These are phyloP conservation scores for Solioccasus polychromus DNA, from an alignment of 768 basidiomycete species.

Conservation along the genomic window DNA sequence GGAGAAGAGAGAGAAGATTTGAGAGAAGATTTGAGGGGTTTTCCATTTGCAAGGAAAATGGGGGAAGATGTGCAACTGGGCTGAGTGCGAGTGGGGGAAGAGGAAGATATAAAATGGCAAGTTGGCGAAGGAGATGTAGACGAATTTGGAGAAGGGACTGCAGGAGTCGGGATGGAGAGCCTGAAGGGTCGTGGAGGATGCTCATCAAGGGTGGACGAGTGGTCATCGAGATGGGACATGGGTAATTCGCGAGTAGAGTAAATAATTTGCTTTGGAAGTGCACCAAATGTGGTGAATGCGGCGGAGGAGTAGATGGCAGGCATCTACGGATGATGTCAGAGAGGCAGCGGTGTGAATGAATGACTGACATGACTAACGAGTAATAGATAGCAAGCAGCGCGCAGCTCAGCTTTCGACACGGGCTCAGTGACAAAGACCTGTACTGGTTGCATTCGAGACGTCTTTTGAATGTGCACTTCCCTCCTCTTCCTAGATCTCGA, in stretches of 20 bases:
- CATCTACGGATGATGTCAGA: constrained; percentile 20
- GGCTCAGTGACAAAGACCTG: neutral
- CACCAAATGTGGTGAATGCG: constrained; percentile 46
- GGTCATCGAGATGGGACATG: constrained; percentile 27
- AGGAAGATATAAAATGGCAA: no score
- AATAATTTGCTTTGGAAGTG: constrained; percentile 41
- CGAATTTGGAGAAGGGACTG: constrained; percentile 44
- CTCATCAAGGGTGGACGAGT: constrained; percentile 17
- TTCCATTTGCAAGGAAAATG: constrained; percentile 68
- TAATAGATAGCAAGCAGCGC: neutral
- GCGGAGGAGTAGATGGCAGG: constrained; percentile 28
- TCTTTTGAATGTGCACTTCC: neutral
- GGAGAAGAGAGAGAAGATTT: constrained; percentile 59
- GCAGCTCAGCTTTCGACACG: neutral
- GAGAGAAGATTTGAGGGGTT: constrained; percentile 83
- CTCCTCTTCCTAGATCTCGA: constrained; percentile 19
- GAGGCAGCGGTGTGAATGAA: neutral
- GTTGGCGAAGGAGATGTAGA: constrained; percentile 18
- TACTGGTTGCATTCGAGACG: neutral
- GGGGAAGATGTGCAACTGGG: constrained; percentile 37
- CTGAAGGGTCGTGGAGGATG: constrained; percentile 5
- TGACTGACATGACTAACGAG: neutral
- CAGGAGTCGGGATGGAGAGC: constrained; percentile 11
- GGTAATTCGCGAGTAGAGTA: constrained; percentile 14
- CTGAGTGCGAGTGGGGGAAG: constrained; percentile 8